phyloP scores from a whole-genome alignment of 2,329 filamentous ascomycete species.

The Chaetomiaceae sp. region DNA sequence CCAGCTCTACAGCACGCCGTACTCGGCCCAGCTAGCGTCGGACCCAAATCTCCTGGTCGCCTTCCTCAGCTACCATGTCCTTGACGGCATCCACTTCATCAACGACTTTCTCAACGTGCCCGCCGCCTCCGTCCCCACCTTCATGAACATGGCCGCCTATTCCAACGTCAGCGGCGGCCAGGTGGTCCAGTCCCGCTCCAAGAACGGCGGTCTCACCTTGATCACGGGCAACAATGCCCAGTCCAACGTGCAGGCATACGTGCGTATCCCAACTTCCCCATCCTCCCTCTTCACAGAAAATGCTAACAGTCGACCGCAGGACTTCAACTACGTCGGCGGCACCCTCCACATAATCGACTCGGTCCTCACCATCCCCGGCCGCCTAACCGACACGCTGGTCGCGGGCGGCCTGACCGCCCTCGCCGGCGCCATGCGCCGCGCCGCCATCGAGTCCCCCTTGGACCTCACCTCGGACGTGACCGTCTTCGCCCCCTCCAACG shows the following conservation, averaged over 20 bases:
- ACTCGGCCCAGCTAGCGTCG: slow-evolving; percentile 23
- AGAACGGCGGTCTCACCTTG: slow-evolving; percentile 43
- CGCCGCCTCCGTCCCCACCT: slow-evolving; percentile 34
- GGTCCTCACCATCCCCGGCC: slow-evolving; percentile 43
- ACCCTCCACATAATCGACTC: slow-evolving; percentile 51
- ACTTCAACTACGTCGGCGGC: slow-evolving; percentile 51
- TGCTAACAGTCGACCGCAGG: slow-evolving; percentile 30
- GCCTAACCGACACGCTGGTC: slow-evolving; percentile 38
- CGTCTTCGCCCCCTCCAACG: slow-evolving; percentile 60
- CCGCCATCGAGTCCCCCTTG: slow-evolving; percentile 40
- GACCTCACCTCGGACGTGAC: slow-evolving; percentile 48
- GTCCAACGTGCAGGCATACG: slow-evolving; percentile 44
- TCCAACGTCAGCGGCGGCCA: slow-evolving; percentile 58
- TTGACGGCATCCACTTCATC: slow-evolving; percentile 46
- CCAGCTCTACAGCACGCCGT: slow-evolving; percentile 33
- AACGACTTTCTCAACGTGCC: slow-evolving; percentile 28
- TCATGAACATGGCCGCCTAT: slow-evolving; percentile 48
- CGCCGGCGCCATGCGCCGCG: slow-evolving; percentile 42
- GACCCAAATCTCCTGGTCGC: slow-evolving; percentile 33
- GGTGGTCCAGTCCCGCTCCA: slow-evolving; percentile 43
- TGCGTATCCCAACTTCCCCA: slow-evolving; percentile 31
- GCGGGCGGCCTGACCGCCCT: slow-evolving; percentile 42
- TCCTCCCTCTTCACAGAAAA: background rate
- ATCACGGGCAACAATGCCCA: slow-evolving; percentile 49
- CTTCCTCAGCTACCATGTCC: slow-evolving; percentile 54